Base-by-base conservation (phyloP, 192 early-diverging fungal genomes). In the Mortierella alpina region DNA sequence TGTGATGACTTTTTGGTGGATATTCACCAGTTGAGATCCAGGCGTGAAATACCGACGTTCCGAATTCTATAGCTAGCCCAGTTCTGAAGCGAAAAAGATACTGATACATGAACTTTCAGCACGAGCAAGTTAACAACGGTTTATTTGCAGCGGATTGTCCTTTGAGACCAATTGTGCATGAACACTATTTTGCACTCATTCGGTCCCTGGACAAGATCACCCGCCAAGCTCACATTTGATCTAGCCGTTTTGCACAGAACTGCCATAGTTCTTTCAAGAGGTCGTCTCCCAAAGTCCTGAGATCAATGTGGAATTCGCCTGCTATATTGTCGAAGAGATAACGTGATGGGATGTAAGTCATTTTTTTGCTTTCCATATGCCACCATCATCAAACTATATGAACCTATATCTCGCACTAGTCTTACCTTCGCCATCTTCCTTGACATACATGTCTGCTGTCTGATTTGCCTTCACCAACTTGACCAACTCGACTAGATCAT, bases 301-400 rank as follows among this genome's bases (percentile, higher is more conserved):
- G 59, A 62, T 85, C 84, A 31, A 85, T 68, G 23, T 85, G 84
- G 59, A 82, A 85, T 40, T 85, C 84, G 4, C 84, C 84, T 59
- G 69, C 59, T 77, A 55, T 4, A 40, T 48, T 2, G 9, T 31
- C 14, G 22, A 9, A 50, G 22, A 14, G 15, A 46, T 20, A 18
- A 47, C 18, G 60, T 62, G n/a, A 44, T 17, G 46, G 46, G 47
- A 47, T 7, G 6, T 6, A 11, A 13, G 47, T 22, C 46, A 1
- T 7, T 22, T 18, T n/a, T 46, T 60, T 39, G 5, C 41, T 39
- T 13, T 39, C 2, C 8, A 2, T 11, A 60, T 1, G 42, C 8
- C 8, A 60, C 8, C 11, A 44, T 44, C 31, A 60, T 63, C 20
- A 12, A 63, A 17, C 7, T 10, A 1, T 49, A 11, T 23, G 55